Conservation (phyloP, 75 land plant species). For the Selaginella tamariscina region DNA sequence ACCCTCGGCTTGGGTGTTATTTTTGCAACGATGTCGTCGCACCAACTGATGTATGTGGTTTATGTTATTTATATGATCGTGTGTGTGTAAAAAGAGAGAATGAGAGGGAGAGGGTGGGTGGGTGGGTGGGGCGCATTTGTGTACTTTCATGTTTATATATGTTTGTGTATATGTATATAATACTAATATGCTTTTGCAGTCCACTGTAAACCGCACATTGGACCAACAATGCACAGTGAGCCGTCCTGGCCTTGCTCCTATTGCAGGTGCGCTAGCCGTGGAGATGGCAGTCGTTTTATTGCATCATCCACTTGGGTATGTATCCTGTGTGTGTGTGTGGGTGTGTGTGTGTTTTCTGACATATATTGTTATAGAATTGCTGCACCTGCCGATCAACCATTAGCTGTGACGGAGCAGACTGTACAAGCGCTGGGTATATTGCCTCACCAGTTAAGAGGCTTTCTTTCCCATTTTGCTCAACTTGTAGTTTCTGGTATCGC, state of each 20-base stretch:
- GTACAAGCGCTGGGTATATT: conserved; percentile 78
- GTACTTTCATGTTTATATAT: too few relatives aligned
- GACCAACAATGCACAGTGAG: conserved; percentile 99
- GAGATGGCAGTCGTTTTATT: conserved; percentile 76
- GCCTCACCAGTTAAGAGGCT: conserved; percentile 96
- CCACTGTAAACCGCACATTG: conserved; percentile 83
- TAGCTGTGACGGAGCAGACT: conserved; percentile 19
- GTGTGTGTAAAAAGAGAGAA: too few relatives aligned
- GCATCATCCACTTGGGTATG: conserved; percentile 88
- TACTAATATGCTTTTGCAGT: conserved; percentile 39
- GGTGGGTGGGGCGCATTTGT: too few relatives aligned
- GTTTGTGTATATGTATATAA: neutral
- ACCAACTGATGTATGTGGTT: conserved; percentile 83
- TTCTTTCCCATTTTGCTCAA: conserved; percentile 65
- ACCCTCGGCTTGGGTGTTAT: conserved; percentile 76
- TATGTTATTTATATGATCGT: too few relatives aligned
- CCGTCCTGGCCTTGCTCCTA: conserved; percentile 93
- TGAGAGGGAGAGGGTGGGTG: too few relatives aligned
- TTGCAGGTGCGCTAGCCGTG: conserved; percentile 92
- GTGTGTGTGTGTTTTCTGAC: neutral
- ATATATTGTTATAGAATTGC: conserved; percentile 37
- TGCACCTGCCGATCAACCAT: conserved; percentile 63
- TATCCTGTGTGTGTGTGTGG: neutral
- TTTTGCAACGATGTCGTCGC: conserved; percentile 99
- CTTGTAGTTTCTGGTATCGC: conserved; percentile 64